Percentiles rank a stretch among this genome's conserved stretches.
These are phyloP conservation scores for Cladosporium sp. DNA, from an alignment of 2,329 filamentous ascomycete genomes.

Conservation along the genomic window DNA sequence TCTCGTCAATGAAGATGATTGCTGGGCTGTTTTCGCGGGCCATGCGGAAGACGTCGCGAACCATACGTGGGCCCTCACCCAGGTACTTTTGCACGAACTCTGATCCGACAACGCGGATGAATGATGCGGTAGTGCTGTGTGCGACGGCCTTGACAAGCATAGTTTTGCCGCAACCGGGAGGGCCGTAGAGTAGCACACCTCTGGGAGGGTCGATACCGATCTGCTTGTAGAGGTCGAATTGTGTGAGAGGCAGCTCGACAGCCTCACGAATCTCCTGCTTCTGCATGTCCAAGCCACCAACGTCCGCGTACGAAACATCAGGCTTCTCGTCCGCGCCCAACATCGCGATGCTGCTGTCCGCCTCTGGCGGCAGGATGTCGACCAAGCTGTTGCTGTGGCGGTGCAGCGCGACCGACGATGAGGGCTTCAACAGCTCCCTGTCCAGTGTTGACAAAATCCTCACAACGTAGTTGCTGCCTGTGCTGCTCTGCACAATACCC, in stretches of 20 bases:
- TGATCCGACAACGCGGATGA: conserved; percentile 96
- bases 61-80: conserved; percentile 97
- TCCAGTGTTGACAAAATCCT: conserved; percentile 97
- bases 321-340: conserved; percentile 95
- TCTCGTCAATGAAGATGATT: conserved; percentile 99
- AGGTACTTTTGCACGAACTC: conserved; percentile 99
- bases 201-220: conserved; percentile 98
- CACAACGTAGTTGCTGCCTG: conserved; percentile 98
- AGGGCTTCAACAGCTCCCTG: conserved; percentile 96
- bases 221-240: conserved; percentile 98
- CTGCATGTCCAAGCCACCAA: conserved; percentile 98
- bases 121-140: conserved; percentile 96
- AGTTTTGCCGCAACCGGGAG: conserved; percentile 93
- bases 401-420: conserved; percentile 94
- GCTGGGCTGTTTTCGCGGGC: conserved; percentile 95
- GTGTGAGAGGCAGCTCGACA: conserved; percentile 92
- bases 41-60: conserved; percentile 98
- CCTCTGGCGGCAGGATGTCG: conserved; percentile 97
- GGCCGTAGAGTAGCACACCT: conserved; percentile 93
- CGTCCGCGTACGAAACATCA: conserved; percentile 95
- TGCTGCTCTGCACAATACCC: conserved; percentile 97
- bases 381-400: conserved; percentile 98
- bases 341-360: conserved; percentile 98
- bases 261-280: conserved; percentile 99
- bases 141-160: conserved; percentile 98